Evolutionary conservation across 805 yeast genomes (phyloP), one percentile per base, ranked within the genome.

Genomic region (Torulaspora maleeae): DNA sequence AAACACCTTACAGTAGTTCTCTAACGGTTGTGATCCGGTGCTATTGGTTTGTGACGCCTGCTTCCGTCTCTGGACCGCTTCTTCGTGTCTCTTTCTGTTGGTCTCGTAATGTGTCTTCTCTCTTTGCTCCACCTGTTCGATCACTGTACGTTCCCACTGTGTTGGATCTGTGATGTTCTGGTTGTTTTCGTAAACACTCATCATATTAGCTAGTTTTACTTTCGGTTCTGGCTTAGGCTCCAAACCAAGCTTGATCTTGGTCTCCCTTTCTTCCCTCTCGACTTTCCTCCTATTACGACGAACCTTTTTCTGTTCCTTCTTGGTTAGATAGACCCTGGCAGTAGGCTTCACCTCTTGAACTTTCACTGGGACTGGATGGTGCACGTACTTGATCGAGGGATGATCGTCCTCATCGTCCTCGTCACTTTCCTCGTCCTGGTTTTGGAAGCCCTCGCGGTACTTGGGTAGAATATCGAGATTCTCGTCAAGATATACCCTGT

Each of bases 111-210:
- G 99, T 32, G 67, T 63, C 11, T 65, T 51, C 27, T 67, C 69
- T 25, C 99, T 71, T 36, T 77, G 76, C 32, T 75, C 80, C 3
- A 88, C 83, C 49, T 90, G 93, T 19, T 69, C 63, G 36, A 77
- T 71, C 0, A 93, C 96, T 41, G 73, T 65, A 63, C 73, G 71
- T 58, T 91, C 99, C 53, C 89, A 82, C 3, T 79, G 79, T 0
- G 98, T 91, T 1, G 99, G 98, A 60, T 93, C 95, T 48, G 77
- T 73, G 38, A 90, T 83, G 5, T 93, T 87, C 47, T 86, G 95
- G 54, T 86, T 80, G 2, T 97, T 86, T 46, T 62, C 67, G 39
- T 85, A 69, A 0, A 88, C 95, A 55, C 76, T 83, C 89, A 88
- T 86, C 64, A 93, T 73, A 60, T 91, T 93, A 35, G 83, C 78